Base-by-base conservation (phyloP, 108 stramenopile genomes). In the Cyclotella atomus region DNA sequence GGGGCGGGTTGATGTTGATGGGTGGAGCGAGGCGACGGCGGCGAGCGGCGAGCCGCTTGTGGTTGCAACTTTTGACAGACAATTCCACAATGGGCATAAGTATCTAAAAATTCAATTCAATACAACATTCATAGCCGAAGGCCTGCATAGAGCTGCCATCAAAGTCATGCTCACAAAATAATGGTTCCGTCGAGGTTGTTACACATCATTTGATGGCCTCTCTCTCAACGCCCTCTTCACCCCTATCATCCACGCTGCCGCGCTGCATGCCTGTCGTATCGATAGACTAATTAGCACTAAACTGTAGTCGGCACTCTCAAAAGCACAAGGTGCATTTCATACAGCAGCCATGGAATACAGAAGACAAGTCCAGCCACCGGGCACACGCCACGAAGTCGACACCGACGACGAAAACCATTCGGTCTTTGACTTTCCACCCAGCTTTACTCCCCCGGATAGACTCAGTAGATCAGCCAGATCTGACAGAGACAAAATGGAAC, bases 361-460 rank as follows among this genome's bases (percentile, higher is more conserved):
- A 57, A 15, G 56, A 30, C 56, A 32, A 12, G n/a, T n/a, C 12
- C 56, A 57, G 29, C 56, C 28, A 0, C 56, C 52, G 0, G 21
- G 29, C 56, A 53, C 52, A 23, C 52, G 52, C n/a, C 57, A 34
- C 3, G 7, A 41, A 19, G 8, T 27, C 4, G 15, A 24, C 23
- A 38, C 1, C 59, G 57, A 65, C 21, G 74, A 75, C 19, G 74
- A 75, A 19, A 75, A 68, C 43, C 66, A 75, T 30, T 67, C 74
- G 0, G 32, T 61, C 29, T 75, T 75, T 28, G 66, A 75, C 47
- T 75, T 47, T 52, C 74, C 66, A 19, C 24, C 52, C 30, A 35
- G 60, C 33, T 19, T 15, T 25, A 53, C 23, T 14, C 56, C 29
- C 28, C 15, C 9, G 9, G 7, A 34, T 6, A 23, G 27, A 21